Conservation (phyloP, 2,329 filamentous ascomycete species). For the Albophoma yamanashiensis region DNA sequence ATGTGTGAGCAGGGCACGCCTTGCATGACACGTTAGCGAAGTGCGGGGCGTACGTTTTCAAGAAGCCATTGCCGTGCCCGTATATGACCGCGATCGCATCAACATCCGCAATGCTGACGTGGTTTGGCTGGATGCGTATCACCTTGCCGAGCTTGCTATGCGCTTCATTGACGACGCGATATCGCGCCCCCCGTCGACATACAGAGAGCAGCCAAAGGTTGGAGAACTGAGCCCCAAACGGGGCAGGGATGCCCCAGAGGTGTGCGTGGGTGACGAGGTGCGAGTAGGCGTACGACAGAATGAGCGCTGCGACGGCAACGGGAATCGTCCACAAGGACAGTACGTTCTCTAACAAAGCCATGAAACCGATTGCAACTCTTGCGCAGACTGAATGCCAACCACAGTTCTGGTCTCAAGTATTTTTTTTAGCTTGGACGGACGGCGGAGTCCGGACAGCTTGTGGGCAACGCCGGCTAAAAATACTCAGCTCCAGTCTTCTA, state of each 20-base stretch:
- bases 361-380: constrained; percentile 1
- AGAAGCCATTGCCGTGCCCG: constrained; percentile 66
- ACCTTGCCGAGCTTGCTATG: constrained; percentile 72
- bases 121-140: constrained; percentile 74
- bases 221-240: constrained; percentile 54
- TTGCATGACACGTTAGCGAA: too few species aligned
- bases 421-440: neutral
- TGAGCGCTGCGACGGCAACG: constrained; percentile 33
- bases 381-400: neutral
- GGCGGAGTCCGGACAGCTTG: neutral
- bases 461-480: neutral
- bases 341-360: constrained; percentile 17
- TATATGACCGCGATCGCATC: constrained; percentile 69
- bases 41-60: constrained; percentile 46
- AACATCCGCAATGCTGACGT: constrained; percentile 72
- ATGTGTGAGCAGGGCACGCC: neutral
- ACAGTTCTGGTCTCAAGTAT: neutral
- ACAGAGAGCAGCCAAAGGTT: constrained; percentile 71
- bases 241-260: constrained; percentile 47
- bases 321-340: constrained; percentile 36
- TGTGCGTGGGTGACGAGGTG: constrained; percentile 44
- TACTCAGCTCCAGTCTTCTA: neutral
- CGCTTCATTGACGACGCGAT: constrained; percentile 52
- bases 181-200: constrained; percentile 55
- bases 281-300: constrained; percentile 46